A percentile compares a stretch with the other conserved stretches of the same genome.
These are phyloP conservation scores for Ustilago cynodontis DNA, from an alignment of 1,284 basidiomycete genomes.

Conservation along the genomic window DNA sequence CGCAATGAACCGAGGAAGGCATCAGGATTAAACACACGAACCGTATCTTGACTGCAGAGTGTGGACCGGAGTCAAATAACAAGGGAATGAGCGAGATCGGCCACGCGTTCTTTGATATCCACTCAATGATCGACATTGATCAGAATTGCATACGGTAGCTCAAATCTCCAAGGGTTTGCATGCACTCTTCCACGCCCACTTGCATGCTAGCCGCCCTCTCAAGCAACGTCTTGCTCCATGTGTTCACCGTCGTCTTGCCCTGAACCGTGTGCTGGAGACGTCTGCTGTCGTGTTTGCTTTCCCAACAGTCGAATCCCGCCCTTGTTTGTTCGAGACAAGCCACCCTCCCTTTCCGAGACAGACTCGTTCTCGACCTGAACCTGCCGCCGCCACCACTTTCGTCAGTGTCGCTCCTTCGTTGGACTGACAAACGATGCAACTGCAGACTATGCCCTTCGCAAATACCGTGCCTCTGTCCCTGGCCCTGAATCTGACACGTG, in stretches of 20 bases:
- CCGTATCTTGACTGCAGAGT: not conserved
- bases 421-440: not conserved
- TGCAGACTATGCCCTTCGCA: not conserved
- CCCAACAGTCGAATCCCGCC: not conserved
- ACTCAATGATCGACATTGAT: not conserved
- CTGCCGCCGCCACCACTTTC: constrained; percentile 16
- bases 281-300: not conserved
- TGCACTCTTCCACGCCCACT: constrained; percentile 12
- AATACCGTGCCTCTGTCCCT: not conserved
- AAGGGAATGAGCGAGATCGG: not conserved
- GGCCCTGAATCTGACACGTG: not conserved
- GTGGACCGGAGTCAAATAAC: not conserved
- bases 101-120: not conserved
- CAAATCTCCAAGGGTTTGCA: not conserved
- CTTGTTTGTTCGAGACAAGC: not conserved
- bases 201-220: constrained; percentile 4
- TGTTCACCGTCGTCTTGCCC: not conserved
- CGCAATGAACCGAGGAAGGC: too few relatives aligned
- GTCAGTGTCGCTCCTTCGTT: constrained; percentile 9
- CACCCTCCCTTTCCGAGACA: constrained; percentile 20
- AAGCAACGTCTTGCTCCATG: not conserved
- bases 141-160: not conserved
- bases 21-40: not conserved
- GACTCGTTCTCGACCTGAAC: constrained; percentile 16
- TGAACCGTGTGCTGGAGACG: not conserved